A percentile compares a stretch with the other conserved stretches of the same genome.
These are phyloP conservation scores for sorghum (Sorghum bicolor) DNA, from an alignment of 176 grass and related monocot species.

Conservation along the genomic window DNA sequence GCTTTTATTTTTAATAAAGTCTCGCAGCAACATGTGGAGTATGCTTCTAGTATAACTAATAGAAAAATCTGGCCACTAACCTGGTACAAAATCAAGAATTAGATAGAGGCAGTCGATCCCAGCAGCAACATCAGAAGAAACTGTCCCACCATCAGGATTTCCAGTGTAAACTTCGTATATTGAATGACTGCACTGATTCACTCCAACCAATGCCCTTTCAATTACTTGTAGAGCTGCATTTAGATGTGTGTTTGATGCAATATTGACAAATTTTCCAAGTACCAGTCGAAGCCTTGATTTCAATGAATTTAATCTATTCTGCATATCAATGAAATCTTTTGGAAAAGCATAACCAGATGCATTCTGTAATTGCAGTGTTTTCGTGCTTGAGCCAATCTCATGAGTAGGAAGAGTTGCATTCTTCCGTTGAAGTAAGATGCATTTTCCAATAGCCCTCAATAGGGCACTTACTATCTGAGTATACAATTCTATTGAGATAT, in stretches of 20 bases:
- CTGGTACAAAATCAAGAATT: conserved; percentile 79
- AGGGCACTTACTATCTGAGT: conserved; percentile 55
- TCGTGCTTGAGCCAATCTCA: conserved; percentile 75
- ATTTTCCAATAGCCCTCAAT: conserved; percentile 81
- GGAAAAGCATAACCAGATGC: conserved; percentile 29
- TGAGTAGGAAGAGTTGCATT: conserved; percentile 75
- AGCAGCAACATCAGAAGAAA: conserved; percentile 71
- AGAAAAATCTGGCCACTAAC: conserved; percentile 40
- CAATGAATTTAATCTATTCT: conserved; percentile 56
- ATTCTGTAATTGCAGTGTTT: conserved; percentile 52
- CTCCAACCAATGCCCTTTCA: conserved; percentile 84
- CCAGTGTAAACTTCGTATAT: conserved; percentile 74
- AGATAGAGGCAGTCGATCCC: conserved; percentile 78
- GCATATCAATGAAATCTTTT: conserved; percentile 34
- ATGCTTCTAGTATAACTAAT: not conserved
- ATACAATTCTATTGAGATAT: conserved; percentile 66
- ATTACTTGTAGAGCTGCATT: conserved; percentile 59
- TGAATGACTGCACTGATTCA: conserved; percentile 58
- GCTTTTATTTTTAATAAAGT: not conserved
- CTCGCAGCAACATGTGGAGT: not conserved
- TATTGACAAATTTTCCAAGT: conserved; percentile 70
- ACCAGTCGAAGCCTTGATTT: conserved; percentile 74
- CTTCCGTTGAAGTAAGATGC: conserved; percentile 85
- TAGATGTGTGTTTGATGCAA: conserved; percentile 50
- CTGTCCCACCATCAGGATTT: conserved; percentile 58